Evolutionary conservation across 805 yeast species (phyloP), one percentile per base, ranked within the genome.

Genomic region (Pichia ethanolica): DNA sequence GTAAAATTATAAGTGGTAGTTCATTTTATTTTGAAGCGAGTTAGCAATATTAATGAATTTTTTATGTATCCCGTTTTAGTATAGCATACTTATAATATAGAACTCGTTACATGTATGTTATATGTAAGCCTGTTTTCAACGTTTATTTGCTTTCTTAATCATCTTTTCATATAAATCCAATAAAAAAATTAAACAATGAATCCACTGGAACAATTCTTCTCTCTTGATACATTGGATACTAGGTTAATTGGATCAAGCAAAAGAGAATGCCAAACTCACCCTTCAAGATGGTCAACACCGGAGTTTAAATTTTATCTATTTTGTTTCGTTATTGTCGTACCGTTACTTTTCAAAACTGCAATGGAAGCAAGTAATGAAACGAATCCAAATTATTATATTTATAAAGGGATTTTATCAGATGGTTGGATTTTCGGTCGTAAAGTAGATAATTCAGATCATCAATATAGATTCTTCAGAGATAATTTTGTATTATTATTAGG

Each of bases 401-500:
- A 77, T 60, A 75, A 76, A 55, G 75, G 78, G 45, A 68, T 83
- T 37, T 70, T 91, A 46, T 73, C 83, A 32, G 72, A 79, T 6
- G 98, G 99, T 5, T 91, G 98, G 98, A 69, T 89, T 57, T 79
- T 84, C 62, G 97, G 96, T 8, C 70, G 96, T 28, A 85, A 83
- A 65, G 95, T 89, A 39, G 99, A 93, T 65, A 90, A 91, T 63
- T 85, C 96, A 5, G 99, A 93, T 63, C 72, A 74, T 34, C 99
- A 93, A 65, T 93, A 91, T 61, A 68, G 87, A 28, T 88, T 89
- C 60, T 89, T 93, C 63, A 76, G 99, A 58, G 83, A 86, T 61
- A 89, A 89, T 61, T 72, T 91, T 54, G 77, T 79, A 11, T 63
- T 85, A 44, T 68, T 93, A 44, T 61, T 71, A n/a, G 77, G 69